phyloP scores from a whole-genome alignment of 2,329 filamentous ascomycete species.

The Fusarium avenaceum region DNA sequence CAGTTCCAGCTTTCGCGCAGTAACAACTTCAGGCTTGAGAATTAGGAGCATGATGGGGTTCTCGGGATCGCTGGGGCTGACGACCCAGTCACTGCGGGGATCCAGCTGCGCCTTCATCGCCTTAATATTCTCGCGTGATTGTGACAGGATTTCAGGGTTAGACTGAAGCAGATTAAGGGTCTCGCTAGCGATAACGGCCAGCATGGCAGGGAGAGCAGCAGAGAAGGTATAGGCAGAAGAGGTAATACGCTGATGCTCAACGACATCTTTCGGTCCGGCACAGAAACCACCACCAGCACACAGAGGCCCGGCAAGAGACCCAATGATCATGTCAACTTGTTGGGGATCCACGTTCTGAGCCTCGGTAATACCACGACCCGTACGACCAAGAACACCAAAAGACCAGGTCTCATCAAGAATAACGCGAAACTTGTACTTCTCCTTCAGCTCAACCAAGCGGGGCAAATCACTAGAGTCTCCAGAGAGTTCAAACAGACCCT shows the following conservation, averaged over 20 bases:
- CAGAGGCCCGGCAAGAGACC: slow-evolving; percentile 88
- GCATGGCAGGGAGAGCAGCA: slow-evolving; percentile 90
- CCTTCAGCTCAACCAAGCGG: slow-evolving; percentile 91
- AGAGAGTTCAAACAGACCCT: slow-evolving; percentile 91
- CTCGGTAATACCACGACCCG: slow-evolving; percentile 92
- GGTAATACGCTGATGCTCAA: slow-evolving; percentile 95
- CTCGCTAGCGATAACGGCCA: slow-evolving; percentile 96
- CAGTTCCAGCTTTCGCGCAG: slow-evolving; percentile 73
- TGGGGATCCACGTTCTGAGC: slow-evolving; percentile 95
- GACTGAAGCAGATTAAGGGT: slow-evolving; percentile 88
- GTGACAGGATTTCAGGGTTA: slow-evolving; percentile 83
- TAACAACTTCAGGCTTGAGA: slow-evolving; percentile 85
- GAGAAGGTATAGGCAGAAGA: slow-evolving; percentile 96
- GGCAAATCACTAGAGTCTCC: slow-evolving; percentile 89
- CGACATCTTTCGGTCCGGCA: slow-evolving; percentile 89
- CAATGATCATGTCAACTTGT: slow-evolving; percentile 97
- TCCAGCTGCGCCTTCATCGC: slow-evolving; percentile 89
- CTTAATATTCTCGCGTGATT: slow-evolving; percentile 87
- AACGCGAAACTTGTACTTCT: slow-evolving; percentile 97
- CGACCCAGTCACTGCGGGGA: slow-evolving; percentile 92
- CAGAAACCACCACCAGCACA: slow-evolving; percentile 97
- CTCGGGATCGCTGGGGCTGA: slow-evolving; percentile 82
- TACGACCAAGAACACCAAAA: slow-evolving; percentile 92
- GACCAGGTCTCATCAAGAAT: slow-evolving; percentile 98
- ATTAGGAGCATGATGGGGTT: slow-evolving; percentile 89